These are phyloP conservation scores for Pseudonitzschia multiseries DNA, from an alignment of 108 stramenopile species.

Conservation along the genomic window DNA sequence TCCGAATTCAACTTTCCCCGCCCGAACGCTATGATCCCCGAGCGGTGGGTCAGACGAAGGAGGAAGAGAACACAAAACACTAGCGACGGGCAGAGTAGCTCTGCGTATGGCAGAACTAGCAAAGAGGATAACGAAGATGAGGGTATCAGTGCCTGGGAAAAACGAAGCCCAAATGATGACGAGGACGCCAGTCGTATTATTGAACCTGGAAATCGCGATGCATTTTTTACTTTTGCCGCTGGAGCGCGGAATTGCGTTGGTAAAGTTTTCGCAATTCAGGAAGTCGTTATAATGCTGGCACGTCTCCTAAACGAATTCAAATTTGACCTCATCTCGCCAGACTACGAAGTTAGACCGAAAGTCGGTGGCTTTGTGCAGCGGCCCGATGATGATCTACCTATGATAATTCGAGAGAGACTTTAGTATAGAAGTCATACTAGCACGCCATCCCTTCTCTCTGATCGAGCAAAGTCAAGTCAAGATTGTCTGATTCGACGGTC, in stretches of 20 bases:
- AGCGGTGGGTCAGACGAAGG: constrained; percentile 43
- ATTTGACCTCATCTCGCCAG: background rate
- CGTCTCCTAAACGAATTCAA: constrained; percentile 16
- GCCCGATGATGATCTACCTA: constrained; percentile 1
- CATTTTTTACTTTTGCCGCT: constrained; percentile 55
- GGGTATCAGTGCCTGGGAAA: constrained; percentile 11
- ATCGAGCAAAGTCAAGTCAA: too few relatives aligned
- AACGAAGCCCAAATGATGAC: constrained; percentile 6
- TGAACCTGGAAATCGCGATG: constrained; percentile 28
- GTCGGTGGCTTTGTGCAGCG: background rate
- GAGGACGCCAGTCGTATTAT: constrained; percentile 1
- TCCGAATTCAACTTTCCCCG: constrained; percentile 40
- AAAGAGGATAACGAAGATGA: background rate
- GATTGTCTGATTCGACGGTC: too few relatives aligned
- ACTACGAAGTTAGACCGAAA: background rate
- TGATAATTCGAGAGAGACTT: background rate
- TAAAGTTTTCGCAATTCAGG: constrained; percentile 49
- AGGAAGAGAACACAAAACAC: background rate
- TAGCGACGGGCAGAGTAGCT: background rate
- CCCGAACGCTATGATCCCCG: constrained; percentile 50
- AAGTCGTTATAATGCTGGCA: constrained; percentile 27
- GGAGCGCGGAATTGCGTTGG: constrained; percentile 54
- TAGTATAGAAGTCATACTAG: background rate
- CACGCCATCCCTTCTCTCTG: too few relatives aligned
- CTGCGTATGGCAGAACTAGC: background rate